Percentiles rank a stretch among this genome's conserved stretches.
Evolutionary conservation across 2,329 filamentous ascomycete species (phyloP).

Genomic region (Pseudopyricularia javanii): DNA sequence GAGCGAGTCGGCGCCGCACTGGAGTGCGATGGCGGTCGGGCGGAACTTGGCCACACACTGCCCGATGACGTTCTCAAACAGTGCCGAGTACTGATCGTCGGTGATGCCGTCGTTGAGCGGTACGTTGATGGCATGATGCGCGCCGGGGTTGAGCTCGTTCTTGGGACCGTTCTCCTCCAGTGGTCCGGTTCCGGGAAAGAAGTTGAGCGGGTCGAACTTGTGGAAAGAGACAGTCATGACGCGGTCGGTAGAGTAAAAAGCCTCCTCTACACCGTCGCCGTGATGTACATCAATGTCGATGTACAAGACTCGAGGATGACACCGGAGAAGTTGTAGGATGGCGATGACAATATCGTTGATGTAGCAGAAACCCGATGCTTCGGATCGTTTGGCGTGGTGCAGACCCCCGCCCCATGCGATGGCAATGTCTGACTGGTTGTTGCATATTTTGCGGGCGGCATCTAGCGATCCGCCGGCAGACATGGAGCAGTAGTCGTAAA

Average conservation of each 20-base stretch:
- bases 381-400: constrained; percentile 89
- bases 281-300: constrained; percentile 88
- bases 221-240: constrained; percentile 91
- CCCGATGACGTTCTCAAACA: constrained; percentile 74
- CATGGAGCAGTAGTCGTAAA: constrained; percentile 90
- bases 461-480: constrained; percentile 86
- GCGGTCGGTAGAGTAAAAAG: constrained; percentile 71
- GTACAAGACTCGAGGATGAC: constrained; percentile 78
- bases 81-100: constrained; percentile 73
- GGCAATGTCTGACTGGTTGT: constrained; percentile 82
- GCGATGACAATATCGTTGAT: constrained; percentile 97
- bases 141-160: constrained; percentile 73
- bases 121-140: constrained; percentile 83
- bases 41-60: constrained; percentile 70
- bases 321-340: constrained; percentile 74
- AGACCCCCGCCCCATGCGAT: constrained; percentile 96
- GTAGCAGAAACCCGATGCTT: constrained; percentile 95
- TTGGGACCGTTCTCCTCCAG: constrained; percentile 75
- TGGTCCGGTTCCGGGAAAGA: constrained; percentile 86
- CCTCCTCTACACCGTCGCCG: constrained; percentile 75
- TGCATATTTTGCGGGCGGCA: constrained; percentile 78
- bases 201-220: constrained; percentile 75
- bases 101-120: constrained; percentile 85
- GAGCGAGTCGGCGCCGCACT: constrained; percentile 90
- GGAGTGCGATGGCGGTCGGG: constrained; percentile 84